These are phyloP conservation scores for Eucalyptus regnans DNA, from an alignment of 345 rosid species.

Conservation along the genomic window DNA sequence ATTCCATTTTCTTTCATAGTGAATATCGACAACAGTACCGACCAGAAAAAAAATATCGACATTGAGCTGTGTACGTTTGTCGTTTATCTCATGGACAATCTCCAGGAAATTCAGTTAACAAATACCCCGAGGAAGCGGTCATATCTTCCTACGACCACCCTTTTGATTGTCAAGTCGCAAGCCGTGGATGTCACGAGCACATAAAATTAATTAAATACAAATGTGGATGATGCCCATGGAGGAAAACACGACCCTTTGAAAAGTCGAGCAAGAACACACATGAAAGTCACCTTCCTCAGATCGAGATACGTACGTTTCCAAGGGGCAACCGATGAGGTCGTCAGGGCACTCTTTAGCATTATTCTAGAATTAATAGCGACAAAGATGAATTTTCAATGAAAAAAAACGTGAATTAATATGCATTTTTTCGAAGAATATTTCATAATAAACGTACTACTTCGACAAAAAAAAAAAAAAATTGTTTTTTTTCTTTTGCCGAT, in stretches of 20 bases:
- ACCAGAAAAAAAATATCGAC: too few relatives aligned
- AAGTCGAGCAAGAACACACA: background rate
- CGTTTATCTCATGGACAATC: background rate
- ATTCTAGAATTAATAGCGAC: background rate
- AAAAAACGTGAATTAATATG: background rate
- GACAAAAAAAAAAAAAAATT: background rate
- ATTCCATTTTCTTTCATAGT: background rate
- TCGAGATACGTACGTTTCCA: background rate
- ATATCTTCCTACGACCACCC: background rate
- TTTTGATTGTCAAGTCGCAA: background rate
- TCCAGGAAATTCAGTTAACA: background rate
- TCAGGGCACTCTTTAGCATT: background rate
- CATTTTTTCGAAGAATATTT: background rate
- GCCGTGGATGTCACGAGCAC: background rate
- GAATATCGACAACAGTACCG: background rate
- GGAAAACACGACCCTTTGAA: background rate
- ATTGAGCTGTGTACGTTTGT: background rate
- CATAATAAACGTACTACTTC: background rate
- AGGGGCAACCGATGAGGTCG: background rate
- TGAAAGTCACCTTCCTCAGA: background rate
- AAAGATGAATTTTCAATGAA: background rate
- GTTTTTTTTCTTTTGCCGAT: background rate
- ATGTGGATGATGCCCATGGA: background rate
- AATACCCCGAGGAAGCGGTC: background rate
- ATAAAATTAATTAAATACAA: background rate